Conservation (phyloP, 176 grass and related monocot genomes). For the Carex littledalei region DNA sequence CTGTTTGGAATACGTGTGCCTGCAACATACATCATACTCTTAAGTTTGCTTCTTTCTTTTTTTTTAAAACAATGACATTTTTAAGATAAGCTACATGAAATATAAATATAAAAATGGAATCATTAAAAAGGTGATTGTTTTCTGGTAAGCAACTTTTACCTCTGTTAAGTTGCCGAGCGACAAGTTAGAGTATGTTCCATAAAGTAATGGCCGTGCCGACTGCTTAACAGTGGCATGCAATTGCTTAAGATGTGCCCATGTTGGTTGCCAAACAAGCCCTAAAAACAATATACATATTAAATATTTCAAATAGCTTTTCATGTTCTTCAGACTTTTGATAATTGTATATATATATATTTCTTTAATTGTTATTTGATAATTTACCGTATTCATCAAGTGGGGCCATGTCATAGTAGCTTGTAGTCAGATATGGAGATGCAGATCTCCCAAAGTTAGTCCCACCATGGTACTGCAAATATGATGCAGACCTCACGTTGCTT, state of each 20-base stretch:
- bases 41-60: conserved; percentile 3
- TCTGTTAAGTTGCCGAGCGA: conserved; percentile 64
- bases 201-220: conserved; percentile 50
- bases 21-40: conserved; percentile 32
- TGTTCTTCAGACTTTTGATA: neutral
- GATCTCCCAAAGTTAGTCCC: conserved; percentile 92
- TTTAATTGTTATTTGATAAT: neutral
- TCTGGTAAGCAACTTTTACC: conserved; percentile 34
- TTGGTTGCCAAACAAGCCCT: conserved; percentile 86
- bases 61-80: neutral
- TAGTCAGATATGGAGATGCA: conserved; percentile 73
- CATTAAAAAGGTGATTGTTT: neutral
- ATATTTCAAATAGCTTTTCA: neutral
- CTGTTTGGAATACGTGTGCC: conserved; percentile 83
- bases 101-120: neutral
- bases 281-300: conserved; percentile 4
- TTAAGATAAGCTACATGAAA: neutral
- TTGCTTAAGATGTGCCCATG: conserved; percentile 88
- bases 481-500: neutral
- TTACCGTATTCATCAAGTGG: conserved; percentile 97
- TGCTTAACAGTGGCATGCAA: conserved; percentile 64
- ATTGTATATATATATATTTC: neutral
- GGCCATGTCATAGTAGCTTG: conserved; percentile 87
- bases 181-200: conserved; percentile 52
- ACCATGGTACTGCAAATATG: conserved; percentile 65